Evolutionary conservation across 495 filamentous ascomycete species (phyloP), one percentile per base, ranked within the genome.

Genomic region (Penicillium dipodomyicola): DNA sequence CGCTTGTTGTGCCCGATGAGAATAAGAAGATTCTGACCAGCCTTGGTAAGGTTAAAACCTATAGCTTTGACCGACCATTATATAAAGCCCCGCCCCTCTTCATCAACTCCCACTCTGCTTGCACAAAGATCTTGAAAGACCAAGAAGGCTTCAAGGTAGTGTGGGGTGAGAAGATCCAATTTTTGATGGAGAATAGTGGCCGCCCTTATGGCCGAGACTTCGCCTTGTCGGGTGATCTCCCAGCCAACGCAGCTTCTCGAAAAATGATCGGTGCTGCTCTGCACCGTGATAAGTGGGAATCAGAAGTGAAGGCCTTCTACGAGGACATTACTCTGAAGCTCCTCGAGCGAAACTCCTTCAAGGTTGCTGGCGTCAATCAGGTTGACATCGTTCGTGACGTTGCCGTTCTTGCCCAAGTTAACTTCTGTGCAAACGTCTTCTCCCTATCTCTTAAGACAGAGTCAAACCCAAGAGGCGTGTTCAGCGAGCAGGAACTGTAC

Each of bases 341-440:
- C 8, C 65, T 87, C 47, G 60, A 76, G 40, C 64, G 72, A 19
- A 76, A 80, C 32, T 75, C 75, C 5, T 79, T 78, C 60, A 68
- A 75, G 40, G 65, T 87, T n/a, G 81, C 77, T 5, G 72, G 72
- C 3, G 64, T 76, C 45, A 80, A 80, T 43, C 85, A 89, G 56
- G 77, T 84, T 47, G 84, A 85, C 49, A 82, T 91, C 52, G 79
- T 85, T 35, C 79, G 79, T 41, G 82, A 87, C 64, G 67, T 89
- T 43, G 81, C 81, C 52, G 87, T 87, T 55, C 63, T 87, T 9
- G 80, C 78, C 2, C 78, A 83, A 45, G 76, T 82, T 45, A 81
- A 85, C 53, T 83, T 87, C 65, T 78, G 77, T 57, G 74, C 84
- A 8, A 81, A 80, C 43, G 63, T 90, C 29, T 88, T 86, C 68